These are phyloP conservation scores for Solanum piurae DNA, from an alignment of 257 asterid genomes.

Conservation along the genomic window DNA sequence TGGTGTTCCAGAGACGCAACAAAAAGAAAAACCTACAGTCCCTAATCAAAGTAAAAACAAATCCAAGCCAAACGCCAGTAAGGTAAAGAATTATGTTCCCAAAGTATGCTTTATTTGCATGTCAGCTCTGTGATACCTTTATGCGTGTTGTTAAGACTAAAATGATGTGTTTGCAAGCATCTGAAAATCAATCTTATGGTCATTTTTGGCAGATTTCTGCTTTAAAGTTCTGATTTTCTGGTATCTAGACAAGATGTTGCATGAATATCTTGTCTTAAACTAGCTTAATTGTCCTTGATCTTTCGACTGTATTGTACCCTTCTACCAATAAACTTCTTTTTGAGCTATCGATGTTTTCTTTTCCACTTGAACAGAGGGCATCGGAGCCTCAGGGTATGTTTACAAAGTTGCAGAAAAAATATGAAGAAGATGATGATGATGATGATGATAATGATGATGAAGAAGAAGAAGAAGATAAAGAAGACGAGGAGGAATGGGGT, in stretches of 20 bases:
- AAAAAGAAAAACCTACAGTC: conserved; percentile 48
- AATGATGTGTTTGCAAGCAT: neutral
- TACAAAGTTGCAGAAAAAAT: conserved; percentile 30
- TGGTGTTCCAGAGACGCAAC: conserved; percentile 53
- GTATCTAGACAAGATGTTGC: neutral
- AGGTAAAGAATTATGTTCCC: conserved; percentile 17
- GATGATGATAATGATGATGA: neutral
- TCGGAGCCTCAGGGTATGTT: conserved; percentile 23
- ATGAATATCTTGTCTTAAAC: neutral
- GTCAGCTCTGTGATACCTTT: neutral
- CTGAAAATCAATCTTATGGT: neutral
- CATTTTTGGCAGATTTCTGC: neutral
- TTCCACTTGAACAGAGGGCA: conserved; percentile 20
- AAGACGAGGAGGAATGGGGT: conserved; percentile 20
- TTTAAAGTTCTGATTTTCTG: neutral
- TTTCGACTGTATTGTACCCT: neutral
- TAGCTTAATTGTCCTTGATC: neutral
- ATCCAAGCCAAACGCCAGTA: conserved; percentile 41
- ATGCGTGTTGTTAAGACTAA: neutral
- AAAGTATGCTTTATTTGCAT: neutral
- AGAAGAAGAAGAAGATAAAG: conserved; percentile 27
- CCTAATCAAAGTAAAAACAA: conserved; percentile 44
- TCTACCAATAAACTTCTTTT: neutral
- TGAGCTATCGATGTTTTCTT: neutral
- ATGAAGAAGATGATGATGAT: conserved; percentile 31